Evolutionary conservation across 768 basidiomycete genomes (phyloP), one percentile per base, ranked within the genome.

Genomic region (Kwoniella sp.): DNA sequence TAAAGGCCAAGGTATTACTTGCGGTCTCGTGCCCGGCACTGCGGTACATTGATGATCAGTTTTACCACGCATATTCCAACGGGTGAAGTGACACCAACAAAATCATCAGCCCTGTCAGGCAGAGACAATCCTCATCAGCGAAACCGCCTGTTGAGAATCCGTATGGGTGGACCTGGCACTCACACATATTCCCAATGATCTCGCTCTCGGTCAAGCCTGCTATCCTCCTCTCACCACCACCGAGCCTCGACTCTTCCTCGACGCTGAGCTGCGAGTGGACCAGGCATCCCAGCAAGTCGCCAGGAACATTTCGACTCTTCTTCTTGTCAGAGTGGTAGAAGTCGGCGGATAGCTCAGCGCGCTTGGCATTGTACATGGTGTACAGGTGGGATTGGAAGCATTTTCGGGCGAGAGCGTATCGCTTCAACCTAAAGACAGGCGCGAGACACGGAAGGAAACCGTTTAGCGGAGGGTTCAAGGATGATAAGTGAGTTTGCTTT

Each of bases 1-100:
- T 60, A 28, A 74, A 77, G 13, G 69, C 59, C n/a, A 80, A 61
- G 9, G 73, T 71, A 56, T 80, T 70, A 12, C 70, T 73, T 1
- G 73, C 66, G 8, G 79, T 80, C 48, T 77, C 77, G 45, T 76
- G 77, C 20, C 77, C 77, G 12, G 77, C 77, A 20, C 75, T 77
- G 41, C 17, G 4, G 15, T 37, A 37, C 34, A 37, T 37, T 37
- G 34, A 37, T 7, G n/a, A n/a, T n/a, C n/a, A n/a, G n/a, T n/a
- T n/a, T n/a, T n/a, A n/a, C n/a, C n/a, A n/a, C n/a, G n/a, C n/a
- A 37, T 37, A 37, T 13, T 37, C 13, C 34, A 37, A 13, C 5
- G 13, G 7, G 5, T 37, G 34, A 13, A 7, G 13, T 37, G 2
- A 4, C 20, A 63, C 67, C 60, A n/a, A 72, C 69, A 73, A 50